These are phyloP conservation scores for Xylaria sp. DNA, from an alignment of 2,329 filamentous ascomycete genomes.

Conservation along the genomic window DNA sequence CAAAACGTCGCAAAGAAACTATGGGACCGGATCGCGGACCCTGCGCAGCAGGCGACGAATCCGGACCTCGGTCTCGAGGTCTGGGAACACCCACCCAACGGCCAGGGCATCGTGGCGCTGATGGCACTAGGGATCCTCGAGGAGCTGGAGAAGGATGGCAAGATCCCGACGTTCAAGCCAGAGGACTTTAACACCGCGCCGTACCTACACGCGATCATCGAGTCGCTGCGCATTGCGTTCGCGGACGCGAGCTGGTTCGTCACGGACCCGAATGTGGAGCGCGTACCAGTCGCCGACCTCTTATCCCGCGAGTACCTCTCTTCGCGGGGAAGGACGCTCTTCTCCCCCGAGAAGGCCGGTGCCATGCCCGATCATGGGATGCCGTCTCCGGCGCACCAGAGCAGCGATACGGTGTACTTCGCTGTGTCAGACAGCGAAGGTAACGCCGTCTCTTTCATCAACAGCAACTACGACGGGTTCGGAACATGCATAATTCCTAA, in stretches of 20 bases:
- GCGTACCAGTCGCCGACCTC: conserved; percentile 75
- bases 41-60: conserved; percentile 46
- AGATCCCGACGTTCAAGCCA: conserved; percentile 75
- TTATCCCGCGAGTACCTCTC: conserved; percentile 80
- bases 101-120: conserved; percentile 92
- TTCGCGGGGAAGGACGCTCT: conserved; percentile 68
- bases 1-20: conserved; percentile 58
- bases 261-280: conserved; percentile 78
- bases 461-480: conserved; percentile 91
- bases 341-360: conserved; percentile 69
- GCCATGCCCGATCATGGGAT: conserved; percentile 71
- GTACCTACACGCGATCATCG: conserved; percentile 88
- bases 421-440: conserved; percentile 81
- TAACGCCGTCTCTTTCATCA: conserved; percentile 96
- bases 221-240: conserved; percentile 88
- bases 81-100: conserved; percentile 97
- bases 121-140: conserved; percentile 95
- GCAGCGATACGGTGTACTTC: conserved; percentile 96
- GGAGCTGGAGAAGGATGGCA: conserved; percentile 78
- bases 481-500: conserved; percentile 86
- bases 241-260: conserved; percentile 92
- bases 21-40: conserved; percentile 46
- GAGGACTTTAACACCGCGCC: conserved; percentile 82
- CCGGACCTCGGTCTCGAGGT: conserved; percentile 74
- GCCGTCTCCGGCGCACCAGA: conserved; percentile 77